Percentiles rank a stretch among this genome's conserved stretches.
These are phyloP conservation scores for Fusarium guadeloupense DNA, from an alignment of 2,329 filamentous ascomycete species.

Conservation along the genomic window DNA sequence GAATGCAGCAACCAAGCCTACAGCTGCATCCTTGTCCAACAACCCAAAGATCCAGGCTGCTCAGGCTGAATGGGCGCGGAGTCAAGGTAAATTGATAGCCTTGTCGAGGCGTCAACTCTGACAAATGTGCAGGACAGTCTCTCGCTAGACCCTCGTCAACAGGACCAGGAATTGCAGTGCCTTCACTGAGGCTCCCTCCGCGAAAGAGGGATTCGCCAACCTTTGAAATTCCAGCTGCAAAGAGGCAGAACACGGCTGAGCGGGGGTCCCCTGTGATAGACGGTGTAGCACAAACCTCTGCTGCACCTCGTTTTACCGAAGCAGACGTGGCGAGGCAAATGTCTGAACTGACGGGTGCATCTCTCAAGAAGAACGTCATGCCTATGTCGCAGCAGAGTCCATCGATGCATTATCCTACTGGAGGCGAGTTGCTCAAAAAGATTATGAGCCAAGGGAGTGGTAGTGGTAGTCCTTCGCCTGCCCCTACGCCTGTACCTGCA, in stretches of 20 bases:
- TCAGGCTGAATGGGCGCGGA: conserved; percentile 46
- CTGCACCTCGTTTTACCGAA: conserved; percentile 36
- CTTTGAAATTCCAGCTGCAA: conserved; percentile 4
- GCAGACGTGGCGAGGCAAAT: conserved; percentile 23
- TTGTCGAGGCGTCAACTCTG: neutral
- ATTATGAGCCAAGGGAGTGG: conserved; percentile 6
- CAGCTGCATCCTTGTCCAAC: conserved; percentile 9
- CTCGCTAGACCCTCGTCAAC: conserved; percentile 2
- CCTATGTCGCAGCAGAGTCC: neutral
- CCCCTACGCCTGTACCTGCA: neutral
- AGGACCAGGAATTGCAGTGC: neutral
- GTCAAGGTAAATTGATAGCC: conserved; percentile 3
- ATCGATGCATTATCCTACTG: conserved; percentile 17
- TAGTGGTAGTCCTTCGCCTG: conserved; percentile 2
- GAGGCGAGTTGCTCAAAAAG: conserved; percentile 25
- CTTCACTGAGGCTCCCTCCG: neutral
- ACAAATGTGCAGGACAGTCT: conserved; percentile 12
- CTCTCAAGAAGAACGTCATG: conserved; percentile 18
- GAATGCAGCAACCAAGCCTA: neutral
- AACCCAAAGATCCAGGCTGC: conserved; percentile 41
- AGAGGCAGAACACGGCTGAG: conserved; percentile 12
- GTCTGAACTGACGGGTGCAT: conserved; percentile 2
- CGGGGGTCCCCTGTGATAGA: neutral
- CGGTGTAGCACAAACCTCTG: neutral
- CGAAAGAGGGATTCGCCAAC: conserved; percentile 24